A percentile compares a stretch with the other conserved stretches of the same genome.
Evolutionary conservation across 2,329 filamentous ascomycete genomes (phyloP).

Genomic region (Ophiobolus disseminans): DNA sequence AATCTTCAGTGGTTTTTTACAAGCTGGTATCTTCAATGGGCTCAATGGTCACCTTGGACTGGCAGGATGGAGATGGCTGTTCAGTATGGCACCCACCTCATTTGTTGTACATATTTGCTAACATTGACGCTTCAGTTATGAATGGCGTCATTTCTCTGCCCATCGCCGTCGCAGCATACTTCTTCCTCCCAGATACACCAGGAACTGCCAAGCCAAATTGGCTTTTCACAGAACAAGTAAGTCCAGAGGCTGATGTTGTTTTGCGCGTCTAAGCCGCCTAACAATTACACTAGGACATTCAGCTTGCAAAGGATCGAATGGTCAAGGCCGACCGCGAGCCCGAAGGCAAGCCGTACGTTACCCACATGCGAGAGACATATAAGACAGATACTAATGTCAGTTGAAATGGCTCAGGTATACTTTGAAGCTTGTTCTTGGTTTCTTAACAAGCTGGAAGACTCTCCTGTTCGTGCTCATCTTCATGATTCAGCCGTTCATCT

Average conservation of each 20-base stretch:
- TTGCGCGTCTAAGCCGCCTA: no score
- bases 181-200: conserved; percentile 24
- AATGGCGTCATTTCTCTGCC: conserved; percentile 27
- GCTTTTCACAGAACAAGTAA: conserved; percentile 20
- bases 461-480: conserved; percentile 22
- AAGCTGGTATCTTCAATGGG: conserved; percentile 62
- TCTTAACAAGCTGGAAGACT: conserved; percentile 20
- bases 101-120: not conserved
- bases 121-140: conserved; percentile 14
- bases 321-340: conserved; percentile 12
- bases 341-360: conserved; percentile 19
- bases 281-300: conserved; percentile 12
- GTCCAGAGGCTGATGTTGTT: conserved; percentile 6
- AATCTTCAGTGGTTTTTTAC: conserved; percentile 50
- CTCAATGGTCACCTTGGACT: conserved; percentile 65
- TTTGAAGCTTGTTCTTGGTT: conserved; percentile 12
- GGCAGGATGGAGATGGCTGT: conserved; percentile 39
- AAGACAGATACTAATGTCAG: no score
- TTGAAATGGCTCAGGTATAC: no score
- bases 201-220: conserved; percentile 26
- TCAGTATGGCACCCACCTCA: conserved; percentile 9
- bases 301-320: conserved; percentile 17
- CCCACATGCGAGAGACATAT: no score
- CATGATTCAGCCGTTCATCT: conserved; percentile 24
- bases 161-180: conserved; percentile 23